Base-by-base conservation (phyloP, 768 basidiomycete genomes). In the Termitomyces sp. region DNA sequence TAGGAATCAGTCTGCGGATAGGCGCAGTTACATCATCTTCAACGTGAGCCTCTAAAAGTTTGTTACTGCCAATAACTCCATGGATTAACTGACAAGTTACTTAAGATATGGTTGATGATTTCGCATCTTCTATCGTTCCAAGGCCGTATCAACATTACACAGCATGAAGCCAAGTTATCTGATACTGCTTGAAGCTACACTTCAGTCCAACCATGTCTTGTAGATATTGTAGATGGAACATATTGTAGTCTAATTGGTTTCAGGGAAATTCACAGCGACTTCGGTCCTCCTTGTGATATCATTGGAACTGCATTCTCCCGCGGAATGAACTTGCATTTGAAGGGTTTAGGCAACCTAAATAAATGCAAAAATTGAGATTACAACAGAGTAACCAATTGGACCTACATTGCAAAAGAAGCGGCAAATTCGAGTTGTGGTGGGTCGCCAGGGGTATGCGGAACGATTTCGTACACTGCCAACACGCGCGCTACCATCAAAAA, bases 1-100 rank as follows among this genome's bases (percentile, higher is more conserved):
- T 40, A 49, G 64, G 46, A 61, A 58, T 19, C 49, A 54, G 3
- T 41, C 57, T 39, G 63, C 59, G 19, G 67, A 69, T 37, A 35
- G 60, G 41, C 19, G 51, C 28, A 64, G 66, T 4, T 69, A 68
- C 46, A 48, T 63, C 30, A 49, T 63, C 16, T 69, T 65, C 55
- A 69, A 69, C 40, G 68, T 69, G 32, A 55, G 66, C 59, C 21
- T 37, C 17, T 53, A 10, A 32, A 10, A 32, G 28, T 19, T 11
- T 41, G 21, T 42, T 19, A 50, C 48, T 52, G 23, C 8, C 5
- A 7, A 32, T n/a, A n/a, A 41, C 21, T n/a, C 39, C 37, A 34
- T 37, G 45, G 11, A 52, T 48, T 56, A 7, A 51, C 34, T 25
- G 35, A 41, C 21, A 19, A 25, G 25, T 28, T 5, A 16, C 16